phyloP scores from a whole-genome alignment of 176 grass and related monocot species.

The Oryza coarctata region DNA sequence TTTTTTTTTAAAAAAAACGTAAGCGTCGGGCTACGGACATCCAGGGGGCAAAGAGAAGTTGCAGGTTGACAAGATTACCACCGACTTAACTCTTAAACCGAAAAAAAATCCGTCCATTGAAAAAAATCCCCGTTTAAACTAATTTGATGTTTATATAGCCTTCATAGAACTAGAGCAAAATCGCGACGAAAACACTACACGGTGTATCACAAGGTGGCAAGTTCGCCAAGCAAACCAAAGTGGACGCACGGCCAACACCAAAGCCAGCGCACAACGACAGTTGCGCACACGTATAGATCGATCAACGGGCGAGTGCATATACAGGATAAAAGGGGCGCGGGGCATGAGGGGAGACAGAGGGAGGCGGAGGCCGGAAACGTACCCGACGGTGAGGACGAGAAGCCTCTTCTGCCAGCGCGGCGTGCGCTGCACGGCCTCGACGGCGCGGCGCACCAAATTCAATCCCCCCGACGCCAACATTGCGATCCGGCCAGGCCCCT shows the following conservation, averaged over 20 bases:
- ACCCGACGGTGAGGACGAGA: conserved; percentile 52
- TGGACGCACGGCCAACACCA: neutral
- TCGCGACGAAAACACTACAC: neutral
- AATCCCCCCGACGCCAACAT: conserved; percentile 15
- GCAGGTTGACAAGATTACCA: neutral
- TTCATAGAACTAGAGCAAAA: neutral
- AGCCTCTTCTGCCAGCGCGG: conserved; percentile 51
- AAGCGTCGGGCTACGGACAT: neutral
- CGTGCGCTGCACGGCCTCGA: conserved; percentile 29
- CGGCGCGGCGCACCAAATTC: conserved; percentile 34
- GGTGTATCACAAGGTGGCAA: neutral
- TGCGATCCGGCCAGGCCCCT: neutral
- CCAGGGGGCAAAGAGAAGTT: neutral
- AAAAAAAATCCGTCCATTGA: neutral
- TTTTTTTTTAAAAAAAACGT: neutral
- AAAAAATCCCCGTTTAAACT: neutral
- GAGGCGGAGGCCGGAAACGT: conserved; percentile 27
- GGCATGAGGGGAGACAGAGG: neutral
- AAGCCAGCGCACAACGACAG: too few relatives aligned
- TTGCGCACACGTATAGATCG: neutral
- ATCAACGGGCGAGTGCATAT: neutral
- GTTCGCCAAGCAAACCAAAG: neutral
- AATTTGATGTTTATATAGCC: neutral
- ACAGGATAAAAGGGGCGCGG: neutral
- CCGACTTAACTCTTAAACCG: neutral